phyloP scores from a whole-genome alignment of 805 yeast genomes.

The Cyberlindnera veronae region DNA sequence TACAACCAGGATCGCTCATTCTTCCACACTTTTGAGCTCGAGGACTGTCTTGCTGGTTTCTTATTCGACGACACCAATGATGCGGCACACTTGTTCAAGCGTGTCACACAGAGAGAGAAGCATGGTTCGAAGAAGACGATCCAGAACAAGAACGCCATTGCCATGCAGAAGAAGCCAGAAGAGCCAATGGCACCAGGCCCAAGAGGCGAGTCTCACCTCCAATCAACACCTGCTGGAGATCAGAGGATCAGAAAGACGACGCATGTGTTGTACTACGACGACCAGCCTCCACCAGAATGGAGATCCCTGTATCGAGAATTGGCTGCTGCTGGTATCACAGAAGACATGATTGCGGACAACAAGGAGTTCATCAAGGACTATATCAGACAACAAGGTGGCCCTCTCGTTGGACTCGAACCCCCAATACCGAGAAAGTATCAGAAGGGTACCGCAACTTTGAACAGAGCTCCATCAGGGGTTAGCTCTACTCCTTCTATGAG shows the following conservation, averaged over 20 bases:
- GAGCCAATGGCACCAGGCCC: slow-evolving; percentile 29
- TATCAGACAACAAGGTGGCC: slow-evolving; percentile 70
- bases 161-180: slow-evolving; percentile 53
- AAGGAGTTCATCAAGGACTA: slow-evolving; percentile 78
- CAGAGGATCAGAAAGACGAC: slow-evolving; percentile 54
- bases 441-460: slow-evolving; percentile 30
- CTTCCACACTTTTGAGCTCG: slow-evolving; percentile 92
- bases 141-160: slow-evolving; percentile 84
- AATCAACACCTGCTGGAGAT: slow-evolving; percentile 31
- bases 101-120: slow-evolving; percentile 70
- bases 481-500: slow-evolving; percentile 30
- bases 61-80: slow-evolving; percentile 86
- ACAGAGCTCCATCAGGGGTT: slow-evolving; percentile 28
- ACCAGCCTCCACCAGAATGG: slow-evolving; percentile 83
- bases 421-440: slow-evolving; percentile 70
- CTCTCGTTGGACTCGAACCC: slow-evolving; percentile 79
- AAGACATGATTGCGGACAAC: slow-evolving; percentile 86
- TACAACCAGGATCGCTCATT: slow-evolving; percentile 93
- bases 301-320: slow-evolving; percentile 66
- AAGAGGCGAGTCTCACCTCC: slow-evolving; percentile 29
- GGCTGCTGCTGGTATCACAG: slow-evolving; percentile 75
- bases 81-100: slow-evolving; percentile 80
- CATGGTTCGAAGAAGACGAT: slow-evolving; percentile 85
- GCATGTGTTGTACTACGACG: slow-evolving; percentile 70
- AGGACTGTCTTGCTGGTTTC: slow-evolving; percentile 82